These are phyloP conservation scores for Xylaria sp. DNA, from an alignment of 2,329 filamentous ascomycete species.

Conservation along the genomic window DNA sequence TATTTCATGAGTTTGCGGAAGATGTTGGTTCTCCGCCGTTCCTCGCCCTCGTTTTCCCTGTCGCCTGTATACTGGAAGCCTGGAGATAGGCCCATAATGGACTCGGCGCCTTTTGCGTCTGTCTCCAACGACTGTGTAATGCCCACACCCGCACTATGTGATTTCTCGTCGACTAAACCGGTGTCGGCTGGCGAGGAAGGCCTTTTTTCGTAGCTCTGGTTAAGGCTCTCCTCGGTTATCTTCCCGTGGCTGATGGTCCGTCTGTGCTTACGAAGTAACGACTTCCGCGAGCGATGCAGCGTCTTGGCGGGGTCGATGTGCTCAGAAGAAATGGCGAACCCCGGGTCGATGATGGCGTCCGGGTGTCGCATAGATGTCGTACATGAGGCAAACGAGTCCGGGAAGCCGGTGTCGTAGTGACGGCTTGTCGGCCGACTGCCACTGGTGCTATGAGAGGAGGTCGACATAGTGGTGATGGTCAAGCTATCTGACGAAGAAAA, in stretches of 20 bases:
- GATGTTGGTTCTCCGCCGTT: slow-evolving; percentile 30
- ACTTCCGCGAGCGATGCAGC: slow-evolving; percentile 51
- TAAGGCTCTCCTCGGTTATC: slow-evolving; percentile 46
- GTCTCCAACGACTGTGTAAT: slow-evolving; percentile 42
- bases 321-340: slow-evolving; percentile 61
- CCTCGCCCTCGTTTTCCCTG: slow-evolving; percentile 27
- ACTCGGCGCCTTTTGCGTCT: slow-evolving; percentile 30
- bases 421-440: slow-evolving; percentile 40
- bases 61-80: slow-evolving; percentile 27
- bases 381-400: slow-evolving; percentile 45
- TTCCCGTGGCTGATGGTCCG: slow-evolving; percentile 54
- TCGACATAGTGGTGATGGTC: slow-evolving; percentile 37
- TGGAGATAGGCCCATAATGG: slow-evolving; percentile 21
- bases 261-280: slow-evolving; percentile 54
- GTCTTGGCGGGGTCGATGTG: slow-evolving; percentile 54
- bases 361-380: slow-evolving; percentile 69
- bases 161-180: slow-evolving; percentile 30
- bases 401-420: slow-evolving; percentile 42
- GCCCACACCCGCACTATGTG: slow-evolving; percentile 24
- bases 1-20: slow-evolving; percentile 37
- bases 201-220: slow-evolving; percentile 40
- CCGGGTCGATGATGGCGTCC: slow-evolving; percentile 62
- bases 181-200: slow-evolving; percentile 29
- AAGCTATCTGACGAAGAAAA: slow-evolving; percentile 26
- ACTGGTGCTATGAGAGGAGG: slow-evolving; percentile 31